Base-by-base conservation (phyloP, 306 rosid genomes). In the Corylus americana region DNA sequence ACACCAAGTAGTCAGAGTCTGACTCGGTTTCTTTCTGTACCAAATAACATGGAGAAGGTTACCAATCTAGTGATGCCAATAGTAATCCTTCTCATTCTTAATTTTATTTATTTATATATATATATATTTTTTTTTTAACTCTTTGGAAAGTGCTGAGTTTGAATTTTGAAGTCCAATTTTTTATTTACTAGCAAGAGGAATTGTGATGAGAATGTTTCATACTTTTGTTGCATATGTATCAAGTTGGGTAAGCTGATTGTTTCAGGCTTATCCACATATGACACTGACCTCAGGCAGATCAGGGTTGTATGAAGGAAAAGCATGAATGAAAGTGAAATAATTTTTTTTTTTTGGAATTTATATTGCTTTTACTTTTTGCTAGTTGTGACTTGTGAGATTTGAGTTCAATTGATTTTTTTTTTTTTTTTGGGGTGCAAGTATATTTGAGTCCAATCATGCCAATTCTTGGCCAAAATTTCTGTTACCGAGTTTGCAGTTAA, bases 21-120 rank as follows among this genome's bases (percentile, higher is more conserved):
- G 29, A 73, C 76, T 80, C 51, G 90, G 87, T 81, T 77, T 82
- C 82, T 79, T 77, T 73, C 80, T 84, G 79, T 80, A 42, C 80
- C 73, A 61, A 77, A 83, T 63, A 63, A 55, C 76, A 73, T 76
- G 81, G 78, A 50, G 50, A 61, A 51, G 79, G 57, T 77, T 83
- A 20, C 74, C 25, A 59, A 29, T 35, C 44, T 78, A 14, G 25
- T 42, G 50, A 55, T 84, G 81, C 73, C 62, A 77, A 81, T 85
- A 78, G 69, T 76, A 47, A 47, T 53, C 67, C n/a, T 64, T 76
- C 63, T 83, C 66, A 25, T 22, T 58, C 62, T 77, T 48, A 18
- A 17, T 69, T 5, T 42, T 22, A 22, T 22, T 0, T 22, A 22
- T 22, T 0, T 22, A 22, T 22, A 22, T 22, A 22, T 22, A 22